These are phyloP conservation scores for Fusarium sp. DNA, from an alignment of 2,329 filamentous ascomycete genomes.

Conservation along the genomic window DNA sequence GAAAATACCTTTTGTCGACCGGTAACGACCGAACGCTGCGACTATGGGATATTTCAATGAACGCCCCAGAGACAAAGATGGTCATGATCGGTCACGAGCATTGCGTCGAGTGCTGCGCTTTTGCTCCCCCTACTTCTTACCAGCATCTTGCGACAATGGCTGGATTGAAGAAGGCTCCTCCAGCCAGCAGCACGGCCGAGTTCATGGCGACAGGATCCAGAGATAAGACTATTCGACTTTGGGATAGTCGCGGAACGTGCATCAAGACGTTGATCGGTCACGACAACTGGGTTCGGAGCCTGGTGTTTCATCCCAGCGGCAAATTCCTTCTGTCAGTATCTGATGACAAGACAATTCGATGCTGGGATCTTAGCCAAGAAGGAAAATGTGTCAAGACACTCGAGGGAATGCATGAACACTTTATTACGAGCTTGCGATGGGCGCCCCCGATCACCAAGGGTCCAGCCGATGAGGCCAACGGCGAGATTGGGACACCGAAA, in stretches of 20 bases:
- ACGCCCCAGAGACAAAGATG: conserved; percentile 75
- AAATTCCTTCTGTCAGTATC: conserved; percentile 88
- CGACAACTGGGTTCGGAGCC: conserved; percentile 90
- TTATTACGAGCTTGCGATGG: conserved; percentile 89
- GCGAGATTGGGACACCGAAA: conserved; percentile 36
- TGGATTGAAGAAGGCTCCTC: conserved; percentile 84
- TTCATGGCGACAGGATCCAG: conserved; percentile 90
- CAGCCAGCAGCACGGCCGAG: conserved; percentile 79
- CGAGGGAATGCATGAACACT: conserved; percentile 81
- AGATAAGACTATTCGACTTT: conserved; percentile 91
- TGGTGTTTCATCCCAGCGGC: conserved; percentile 91
- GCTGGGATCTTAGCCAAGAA: conserved; percentile 93
- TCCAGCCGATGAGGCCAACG: conserved; percentile 25
- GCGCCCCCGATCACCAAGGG: conserved; percentile 65
- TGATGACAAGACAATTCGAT: conserved; percentile 92
- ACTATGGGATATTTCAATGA: conserved; percentile 82
- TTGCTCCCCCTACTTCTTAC: conserved; percentile 85
- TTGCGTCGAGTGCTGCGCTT: conserved; percentile 83
- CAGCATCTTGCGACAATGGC: conserved; percentile 80
- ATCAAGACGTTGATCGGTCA: conserved; percentile 88
- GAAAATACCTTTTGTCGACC: conserved; percentile 83
- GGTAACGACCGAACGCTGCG: conserved; percentile 85
- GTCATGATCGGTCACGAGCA: conserved; percentile 90
- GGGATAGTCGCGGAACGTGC: conserved; percentile 85
- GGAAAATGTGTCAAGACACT: conserved; percentile 89